Conservation (phyloP, 2,329 filamentous ascomycete genomes). For the Pezicula radicicola region DNA sequence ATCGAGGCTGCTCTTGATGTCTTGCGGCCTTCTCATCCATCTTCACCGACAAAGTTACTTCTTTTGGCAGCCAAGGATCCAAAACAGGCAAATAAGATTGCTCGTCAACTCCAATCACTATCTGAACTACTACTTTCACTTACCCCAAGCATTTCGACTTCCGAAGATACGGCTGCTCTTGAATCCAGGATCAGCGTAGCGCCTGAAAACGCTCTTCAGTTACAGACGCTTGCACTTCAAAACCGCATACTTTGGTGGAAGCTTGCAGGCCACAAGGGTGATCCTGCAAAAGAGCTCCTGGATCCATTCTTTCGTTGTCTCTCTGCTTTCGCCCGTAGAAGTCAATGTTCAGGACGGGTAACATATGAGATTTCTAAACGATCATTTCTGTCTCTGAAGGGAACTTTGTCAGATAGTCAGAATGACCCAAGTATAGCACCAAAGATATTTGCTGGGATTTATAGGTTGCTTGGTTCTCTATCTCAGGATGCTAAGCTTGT, state of each 20-base stretch:
- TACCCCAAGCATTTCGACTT: conserved; percentile 62
- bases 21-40: conserved; percentile 47
- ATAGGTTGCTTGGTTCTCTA: conserved; percentile 50
- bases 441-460: conserved; percentile 21
- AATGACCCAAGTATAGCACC: conserved; percentile 8
- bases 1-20: conserved; percentile 56
- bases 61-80: conserved; percentile 35
- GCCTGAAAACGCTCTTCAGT: conserved; percentile 55
- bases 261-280: conserved; percentile 55
- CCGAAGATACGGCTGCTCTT: conserved; percentile 54
- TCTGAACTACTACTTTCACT: conserved; percentile 64
- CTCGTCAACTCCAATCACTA: conserved; percentile 64
- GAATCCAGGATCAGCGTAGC: conserved; percentile 53
- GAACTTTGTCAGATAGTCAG: conserved; percentile 12
- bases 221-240: conserved; percentile 63
- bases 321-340: conserved; percentile 55
- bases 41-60: conserved; percentile 59
- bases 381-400: conserved; percentile 17
- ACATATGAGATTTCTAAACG: conserved; percentile 18
- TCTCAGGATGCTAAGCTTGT: conserved; percentile 42
- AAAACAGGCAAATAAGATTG: conserved; percentile 52
- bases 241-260: conserved; percentile 64
- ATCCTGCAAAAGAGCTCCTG: conserved; percentile 62
- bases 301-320: conserved; percentile 63
- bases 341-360: conserved; percentile 11